A percentile compares a stretch with the other conserved stretches of the same genome.
Evolutionary conservation across 1,284 basidiomycete genomes (phyloP).

Genomic region (Ceratobasidium sp.): DNA sequence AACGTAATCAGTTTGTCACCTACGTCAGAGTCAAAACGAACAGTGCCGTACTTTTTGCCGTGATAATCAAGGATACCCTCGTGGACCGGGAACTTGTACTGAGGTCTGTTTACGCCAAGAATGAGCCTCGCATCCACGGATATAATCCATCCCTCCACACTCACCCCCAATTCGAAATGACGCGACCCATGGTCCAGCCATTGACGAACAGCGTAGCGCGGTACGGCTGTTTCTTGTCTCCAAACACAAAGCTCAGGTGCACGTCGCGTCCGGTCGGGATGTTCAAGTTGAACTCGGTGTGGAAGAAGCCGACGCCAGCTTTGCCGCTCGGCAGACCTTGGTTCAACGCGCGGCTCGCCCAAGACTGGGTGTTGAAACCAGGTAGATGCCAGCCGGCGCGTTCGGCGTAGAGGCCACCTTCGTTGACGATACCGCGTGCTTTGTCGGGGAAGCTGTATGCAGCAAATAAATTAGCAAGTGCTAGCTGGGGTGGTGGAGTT

Average conservation of each 20-base stretch:
- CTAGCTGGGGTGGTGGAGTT: not conserved
- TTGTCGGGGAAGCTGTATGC: slow-evolving; percentile 67
- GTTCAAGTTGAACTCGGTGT: slow-evolving; percentile 70
- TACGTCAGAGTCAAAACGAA: not conserved
- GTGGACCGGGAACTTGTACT: slow-evolving; percentile 77
- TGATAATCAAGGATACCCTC: slow-evolving; percentile 74
- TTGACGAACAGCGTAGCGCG: slow-evolving; percentile 77
- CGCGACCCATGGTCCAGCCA: slow-evolving; percentile 84
- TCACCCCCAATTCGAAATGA: slow-evolving; percentile 71
- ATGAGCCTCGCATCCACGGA: slow-evolving; percentile 11
- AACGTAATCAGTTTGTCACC: not conserved
- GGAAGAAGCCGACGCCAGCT: slow-evolving; percentile 79
- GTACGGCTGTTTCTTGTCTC: slow-evolving; percentile 56
- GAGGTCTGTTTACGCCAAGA: slow-evolving; percentile 59
- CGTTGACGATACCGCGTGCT: slow-evolving; percentile 72
- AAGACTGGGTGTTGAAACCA: slow-evolving; percentile 67
- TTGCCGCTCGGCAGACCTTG: slow-evolving; percentile 62
- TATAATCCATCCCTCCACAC: slow-evolving; percentile 43
- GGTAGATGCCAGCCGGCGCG: slow-evolving; percentile 83
- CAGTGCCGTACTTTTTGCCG: slow-evolving; percentile 66
- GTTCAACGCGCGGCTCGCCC: slow-evolving; percentile 62
- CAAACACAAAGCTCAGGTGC: slow-evolving; percentile 70
- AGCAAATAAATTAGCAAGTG: not conserved
- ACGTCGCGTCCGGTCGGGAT: slow-evolving; percentile 66
- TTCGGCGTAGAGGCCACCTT: slow-evolving; percentile 82